Evolutionary conservation across 176 grass and related monocot genomes (phyloP), one percentile per base, ranked within the genome.

Genomic region (Cenchrus americanus): DNA sequence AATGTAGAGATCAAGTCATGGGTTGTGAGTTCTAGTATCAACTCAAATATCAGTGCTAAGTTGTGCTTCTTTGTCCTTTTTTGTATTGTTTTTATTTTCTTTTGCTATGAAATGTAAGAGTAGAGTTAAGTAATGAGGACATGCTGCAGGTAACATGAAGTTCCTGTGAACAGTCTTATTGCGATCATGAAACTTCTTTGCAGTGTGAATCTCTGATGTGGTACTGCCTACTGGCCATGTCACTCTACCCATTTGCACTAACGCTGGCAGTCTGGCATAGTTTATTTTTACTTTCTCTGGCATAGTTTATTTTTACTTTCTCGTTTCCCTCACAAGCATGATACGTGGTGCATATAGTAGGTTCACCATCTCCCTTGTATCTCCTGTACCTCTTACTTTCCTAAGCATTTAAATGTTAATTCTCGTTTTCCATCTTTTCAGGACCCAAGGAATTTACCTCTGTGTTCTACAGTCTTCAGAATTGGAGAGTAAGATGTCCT

Each of bases 391-490:
- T 72, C 58, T 7, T 68, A 1, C 13, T 2, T 66, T 9, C 0
- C 0, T 40, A 64, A 71, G 37, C 41, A 30, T 71, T 26, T 8
- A 66, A 67, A 34, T 71, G 49, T 71, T 12, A 74, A 44, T 40
- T n/a, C 55, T 24, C 83, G 37, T 44, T 40, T 27, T 71, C 51
- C 13, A 76, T 58, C 30, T 61, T 80, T 90, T 52, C 74, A 95
- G 93, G 96, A 6, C 96, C 93, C 73, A 95, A 98, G 89, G 96
- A 95, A 74, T 98, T 98, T 64, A 90, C 69, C 53, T 82, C 87
- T 62, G 91, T 98, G 71, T 98, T 98, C 75, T 93, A 92, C 85
- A 95, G 96, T 86, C 96, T 98, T 88, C 96, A 98, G 83, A 95
- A 81, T 66, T 98, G 96, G 96, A 95, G 96, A 83, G 96, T 98